These are phyloP conservation scores for Penicillium frequentans DNA, from an alignment of 2,329 filamentous ascomycete species.

Conservation along the genomic window DNA sequence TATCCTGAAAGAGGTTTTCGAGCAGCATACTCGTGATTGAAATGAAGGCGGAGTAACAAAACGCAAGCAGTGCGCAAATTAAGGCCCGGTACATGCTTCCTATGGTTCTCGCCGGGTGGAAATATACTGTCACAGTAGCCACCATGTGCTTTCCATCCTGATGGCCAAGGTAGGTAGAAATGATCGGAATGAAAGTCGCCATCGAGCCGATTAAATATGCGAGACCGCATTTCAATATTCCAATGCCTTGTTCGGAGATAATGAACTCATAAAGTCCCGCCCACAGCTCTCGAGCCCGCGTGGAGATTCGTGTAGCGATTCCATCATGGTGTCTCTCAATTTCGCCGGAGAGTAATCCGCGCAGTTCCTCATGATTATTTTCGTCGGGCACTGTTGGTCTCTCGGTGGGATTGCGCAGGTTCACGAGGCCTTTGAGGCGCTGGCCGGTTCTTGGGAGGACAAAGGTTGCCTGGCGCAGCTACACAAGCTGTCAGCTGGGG, in stretches of 20 bases:
- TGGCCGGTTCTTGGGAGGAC: conserved; percentile 85
- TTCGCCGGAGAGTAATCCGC: conserved; percentile 33
- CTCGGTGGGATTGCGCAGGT: conserved; percentile 58
- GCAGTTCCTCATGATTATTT: conserved; percentile 37
- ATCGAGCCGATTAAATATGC: conserved; percentile 85
- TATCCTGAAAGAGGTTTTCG: conserved; percentile 72
- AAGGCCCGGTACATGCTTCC: conserved; percentile 89
- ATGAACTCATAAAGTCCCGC: conserved; percentile 59
- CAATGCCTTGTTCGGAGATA: conserved; percentile 70
- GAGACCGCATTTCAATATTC: conserved; percentile 85
- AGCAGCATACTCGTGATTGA: conserved; percentile 86
- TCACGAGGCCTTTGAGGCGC: conserved; percentile 76
- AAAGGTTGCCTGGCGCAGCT: conserved; percentile 82
- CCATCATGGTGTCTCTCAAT: conserved; percentile 14
- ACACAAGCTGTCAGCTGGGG: conserved; percentile 8
- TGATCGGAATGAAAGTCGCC: conserved; percentile 75
- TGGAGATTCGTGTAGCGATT: conserved; percentile 17
- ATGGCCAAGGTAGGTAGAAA: conserved; percentile 73
- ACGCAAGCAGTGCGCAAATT: conserved; percentile 72
- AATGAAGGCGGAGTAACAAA: conserved; percentile 74
- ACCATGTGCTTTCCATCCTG: conserved; percentile 94
- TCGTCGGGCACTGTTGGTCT: conserved; percentile 26
- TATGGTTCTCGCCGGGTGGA: conserved; percentile 81
- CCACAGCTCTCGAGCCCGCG: conserved; percentile 37
- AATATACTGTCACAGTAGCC: conserved; percentile 91